Percentiles rank a stretch among this genome's conserved stretches.
phyloP scores from a whole-genome alignment of 345 rosid species.

The Garcia nutans region DNA sequence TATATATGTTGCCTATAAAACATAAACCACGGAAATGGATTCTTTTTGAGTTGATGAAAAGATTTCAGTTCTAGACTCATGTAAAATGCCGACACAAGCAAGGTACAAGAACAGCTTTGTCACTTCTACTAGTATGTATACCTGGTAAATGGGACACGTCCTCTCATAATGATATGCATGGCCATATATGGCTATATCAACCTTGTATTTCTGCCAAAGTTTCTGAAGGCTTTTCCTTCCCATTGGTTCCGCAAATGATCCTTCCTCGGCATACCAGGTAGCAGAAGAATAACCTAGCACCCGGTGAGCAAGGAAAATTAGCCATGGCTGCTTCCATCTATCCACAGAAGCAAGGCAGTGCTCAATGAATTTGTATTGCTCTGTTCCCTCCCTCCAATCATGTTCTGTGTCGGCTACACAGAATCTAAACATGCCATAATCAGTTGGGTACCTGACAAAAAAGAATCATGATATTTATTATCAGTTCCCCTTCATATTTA shows the following conservation, averaged over 20 bases:
- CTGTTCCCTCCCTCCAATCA: conserved; percentile 78
- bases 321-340: conserved; percentile 70
- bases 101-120: neutral
- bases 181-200: conserved; percentile 69
- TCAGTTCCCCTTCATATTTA: neutral
- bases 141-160: conserved; percentile 74
- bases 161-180: conserved; percentile 77
- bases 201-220: conserved; percentile 80
- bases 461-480: neutral
- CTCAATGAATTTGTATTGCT: conserved; percentile 68
- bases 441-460: conserved; percentile 52
- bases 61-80: conserved; percentile 44
- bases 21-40: neutral
- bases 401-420: conserved; percentile 74
- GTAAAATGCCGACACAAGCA: neutral
- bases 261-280: conserved; percentile 42
- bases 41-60: conserved; percentile 19
- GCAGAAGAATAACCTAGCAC: conserved; percentile 68
- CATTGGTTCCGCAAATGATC: conserved; percentile 67
- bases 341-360: conserved; percentile 69
- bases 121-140: conserved; percentile 14
- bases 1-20: neutral
- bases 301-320: conserved; percentile 66
- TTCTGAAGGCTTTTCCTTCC: conserved; percentile 69
- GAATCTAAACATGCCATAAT: conserved; percentile 78